Evolutionary conservation across 306 rosid species (phyloP), one percentile per base, ranked within the genome.

Genomic region (Vigna unguiculata): DNA sequence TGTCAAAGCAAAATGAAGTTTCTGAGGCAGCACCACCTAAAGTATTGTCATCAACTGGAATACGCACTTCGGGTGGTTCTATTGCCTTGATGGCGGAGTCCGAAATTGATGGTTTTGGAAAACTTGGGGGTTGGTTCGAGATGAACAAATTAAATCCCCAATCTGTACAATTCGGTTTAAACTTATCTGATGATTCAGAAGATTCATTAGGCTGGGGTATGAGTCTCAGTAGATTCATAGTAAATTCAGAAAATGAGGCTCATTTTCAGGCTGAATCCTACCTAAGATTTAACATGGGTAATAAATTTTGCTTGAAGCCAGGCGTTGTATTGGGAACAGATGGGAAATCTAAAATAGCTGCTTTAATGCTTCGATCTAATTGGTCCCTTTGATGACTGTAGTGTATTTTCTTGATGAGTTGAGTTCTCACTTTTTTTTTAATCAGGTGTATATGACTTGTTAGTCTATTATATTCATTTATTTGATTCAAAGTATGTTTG

Each of bases 51-150:
- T 60, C 20, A 40, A 16, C 49, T 11, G 81, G 74, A 80, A 40
- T 81, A 17, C 73, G 3, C 12, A 32, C 45, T 16, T 72, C 89
- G 19, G 65, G 79, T 59, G 84, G 90, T 59, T 92, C 91, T 49
- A 51, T 88, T 66, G 96, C 97, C 63, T 54, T 92, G 22, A 66
- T 69, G 84, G 51, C 84, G 43, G 98, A 90, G 69, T 86, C 97
- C 0, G 91, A 92, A 73, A 75, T 89, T 45, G 93, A 89, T 69
- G 96, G 86, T 43, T 75, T 54, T 34, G 82, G 91, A 12, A 90
- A 86, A 80, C 21, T 96, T 34, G 97, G 89, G 73, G 97, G 93
- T 62, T 96, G 99, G 99, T 67, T 92, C 25, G 93, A 96, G 87
- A 77, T 92, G 89, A 77, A 83, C 24, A 80, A 81, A 32, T 81